phyloP scores from a whole-genome alignment of 257 asterid species.

The Euphrasia confusa region DNA sequence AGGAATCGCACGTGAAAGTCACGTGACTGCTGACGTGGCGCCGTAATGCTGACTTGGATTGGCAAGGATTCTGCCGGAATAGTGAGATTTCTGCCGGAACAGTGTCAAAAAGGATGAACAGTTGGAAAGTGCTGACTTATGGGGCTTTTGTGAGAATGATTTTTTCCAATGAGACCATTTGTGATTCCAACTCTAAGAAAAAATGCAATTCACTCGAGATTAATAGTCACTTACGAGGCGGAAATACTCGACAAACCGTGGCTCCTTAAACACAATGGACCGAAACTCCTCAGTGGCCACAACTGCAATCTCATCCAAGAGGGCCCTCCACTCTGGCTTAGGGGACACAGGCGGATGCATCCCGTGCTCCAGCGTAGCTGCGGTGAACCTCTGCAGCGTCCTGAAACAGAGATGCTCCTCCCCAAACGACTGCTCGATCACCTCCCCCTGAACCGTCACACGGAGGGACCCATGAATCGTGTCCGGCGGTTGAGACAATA shows the following conservation, averaged over 20 bases:
- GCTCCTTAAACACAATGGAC: conserved; percentile 78
- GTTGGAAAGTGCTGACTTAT: too few relatives aligned
- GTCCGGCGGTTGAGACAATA: conserved; percentile 93
- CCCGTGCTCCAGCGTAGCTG: conserved; percentile 99
- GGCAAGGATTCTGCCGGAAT: too few relatives aligned
- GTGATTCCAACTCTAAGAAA: too few relatives aligned
- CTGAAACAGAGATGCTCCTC: conserved; percentile 94
- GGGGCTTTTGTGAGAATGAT: too few relatives aligned
- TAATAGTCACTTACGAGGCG: conserved; percentile 61
- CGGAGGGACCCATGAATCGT: conserved; percentile 87
- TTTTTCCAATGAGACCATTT: too few relatives aligned
- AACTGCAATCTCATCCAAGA: conserved; percentile 90
- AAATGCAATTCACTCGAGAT: too few relatives aligned
- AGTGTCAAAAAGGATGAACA: too few relatives aligned
- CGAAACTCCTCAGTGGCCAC: conserved; percentile 81
- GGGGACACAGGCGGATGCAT: conserved; percentile 87
- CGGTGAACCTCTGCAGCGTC: conserved; percentile 85
- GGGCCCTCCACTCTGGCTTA: conserved; percentile 88
- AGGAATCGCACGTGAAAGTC: too few relatives aligned
- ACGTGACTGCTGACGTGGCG: too few relatives aligned
- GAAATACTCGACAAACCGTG: conserved; percentile 91
- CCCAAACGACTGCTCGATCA: conserved; percentile 85
- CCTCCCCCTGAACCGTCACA: conserved; percentile 96
- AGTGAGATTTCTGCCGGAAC: too few relatives aligned
- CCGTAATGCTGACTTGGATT: too few relatives aligned